Conservation (phyloP, 495 filamentous ascomycete species). For the Bathelium albidoporum region DNA sequence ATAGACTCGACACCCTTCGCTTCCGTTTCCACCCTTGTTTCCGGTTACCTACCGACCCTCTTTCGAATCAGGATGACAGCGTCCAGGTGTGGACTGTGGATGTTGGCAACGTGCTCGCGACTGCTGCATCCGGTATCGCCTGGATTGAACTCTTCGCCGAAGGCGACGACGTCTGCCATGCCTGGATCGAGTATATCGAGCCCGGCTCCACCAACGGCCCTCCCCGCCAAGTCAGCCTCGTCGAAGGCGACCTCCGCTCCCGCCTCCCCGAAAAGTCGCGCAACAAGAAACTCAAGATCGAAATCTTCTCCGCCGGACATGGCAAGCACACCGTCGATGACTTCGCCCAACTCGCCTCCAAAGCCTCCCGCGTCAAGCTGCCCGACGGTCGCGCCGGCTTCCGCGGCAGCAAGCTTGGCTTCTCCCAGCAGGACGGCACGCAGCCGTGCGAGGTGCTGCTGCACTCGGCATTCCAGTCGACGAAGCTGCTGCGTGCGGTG, state of each 20-base stretch:
- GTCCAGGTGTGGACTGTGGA: constrained; percentile 84
- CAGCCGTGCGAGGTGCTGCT: constrained; percentile 65
- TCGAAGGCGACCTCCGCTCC: constrained; percentile 62
- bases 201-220: constrained; percentile 43
- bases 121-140: constrained; percentile 68
- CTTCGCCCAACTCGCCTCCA: constrained; percentile 53
- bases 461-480: constrained; percentile 54
- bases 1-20: constrained; percentile 74
- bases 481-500: constrained; percentile 64
- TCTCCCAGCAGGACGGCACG: constrained; percentile 60
- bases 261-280: constrained; percentile 59
- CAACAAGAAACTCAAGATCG: constrained; percentile 58
- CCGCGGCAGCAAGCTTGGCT: constrained; percentile 65
- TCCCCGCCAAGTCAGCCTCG: constrained; percentile 61
- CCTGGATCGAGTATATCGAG: constrained; percentile 67
- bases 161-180: constrained; percentile 62
- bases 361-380: constrained; percentile 61
- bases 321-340: constrained; percentile 67
- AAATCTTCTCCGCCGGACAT: constrained; percentile 62
- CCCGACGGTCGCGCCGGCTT: constrained; percentile 64
- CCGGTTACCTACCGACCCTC: constrained; percentile 62
- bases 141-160: constrained; percentile 73
- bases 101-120: constrained; percentile 66
- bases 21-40: constrained; percentile 92
- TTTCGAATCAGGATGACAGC: constrained; percentile 58